These are phyloP conservation scores for Cornus florida DNA, from an alignment of 148 eudicot species.

Conservation along the genomic window DNA sequence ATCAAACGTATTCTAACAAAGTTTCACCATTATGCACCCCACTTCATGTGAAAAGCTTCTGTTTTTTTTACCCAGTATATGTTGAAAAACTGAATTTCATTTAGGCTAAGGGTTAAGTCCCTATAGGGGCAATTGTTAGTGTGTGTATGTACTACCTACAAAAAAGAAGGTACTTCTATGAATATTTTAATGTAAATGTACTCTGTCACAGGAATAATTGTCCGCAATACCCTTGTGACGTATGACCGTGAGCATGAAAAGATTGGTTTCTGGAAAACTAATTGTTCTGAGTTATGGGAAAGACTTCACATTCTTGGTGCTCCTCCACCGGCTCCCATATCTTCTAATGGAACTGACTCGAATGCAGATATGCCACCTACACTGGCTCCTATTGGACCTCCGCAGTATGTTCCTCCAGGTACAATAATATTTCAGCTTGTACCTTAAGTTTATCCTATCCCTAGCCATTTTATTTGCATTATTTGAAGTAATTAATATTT, in stretches of 20 bases:
- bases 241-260: conserved; percentile 86
- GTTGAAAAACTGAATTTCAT: neutral
- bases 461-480: neutral
- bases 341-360: conserved; percentile 27
- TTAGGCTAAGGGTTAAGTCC: too few relatives aligned
- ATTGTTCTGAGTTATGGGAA: conserved; percentile 88
- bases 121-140: too few relatives aligned
- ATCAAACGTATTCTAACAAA: neutral
- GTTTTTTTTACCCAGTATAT: neutral
- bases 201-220: conserved; percentile 61
- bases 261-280: conserved; percentile 97
- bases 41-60: neutral
- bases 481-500: neutral
- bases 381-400: conserved; percentile 42
- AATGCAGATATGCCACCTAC: conserved; percentile 44
- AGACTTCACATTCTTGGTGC: conserved; percentile 46
- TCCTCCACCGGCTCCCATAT: conserved; percentile 44
- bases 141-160: too few relatives aligned
- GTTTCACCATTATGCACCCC: neutral
- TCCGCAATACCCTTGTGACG: conserved; percentile 86
- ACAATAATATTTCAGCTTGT: conserved; percentile 13
- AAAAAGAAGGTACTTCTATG: neutral
- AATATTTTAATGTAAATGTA: neutral
- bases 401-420: conserved; percentile 49
- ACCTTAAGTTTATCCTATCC: neutral